Conservation (phyloP, 108 stramenopile species). For the Epithemia pelagica region DNA sequence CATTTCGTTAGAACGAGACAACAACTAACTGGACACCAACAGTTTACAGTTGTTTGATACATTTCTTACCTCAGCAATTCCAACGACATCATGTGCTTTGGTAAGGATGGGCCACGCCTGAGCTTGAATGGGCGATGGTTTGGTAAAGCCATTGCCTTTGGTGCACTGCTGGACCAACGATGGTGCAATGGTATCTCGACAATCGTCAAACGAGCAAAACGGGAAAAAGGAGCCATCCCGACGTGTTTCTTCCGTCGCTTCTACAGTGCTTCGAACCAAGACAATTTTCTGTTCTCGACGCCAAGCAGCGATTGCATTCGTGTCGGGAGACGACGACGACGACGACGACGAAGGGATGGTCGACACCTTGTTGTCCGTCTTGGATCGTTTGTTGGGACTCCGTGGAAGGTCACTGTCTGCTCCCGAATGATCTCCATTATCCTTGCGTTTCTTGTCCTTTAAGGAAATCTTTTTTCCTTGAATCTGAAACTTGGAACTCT, state of each 20-base stretch:
- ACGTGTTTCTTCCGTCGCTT: conserved; percentile 42
- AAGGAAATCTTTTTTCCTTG: conserved; percentile 41
- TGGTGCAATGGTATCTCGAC: conserved; percentile 34
- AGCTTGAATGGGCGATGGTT: conserved; percentile 94
- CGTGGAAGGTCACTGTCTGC: not conserved
- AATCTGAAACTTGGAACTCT: conserved; percentile 52
- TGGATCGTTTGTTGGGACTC: conserved; percentile 1
- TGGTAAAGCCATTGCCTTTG: conserved; percentile 67
- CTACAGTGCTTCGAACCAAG: conserved; percentile 53
- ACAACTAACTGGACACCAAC: too few relatives aligned
- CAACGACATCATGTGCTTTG: conserved; percentile 64
- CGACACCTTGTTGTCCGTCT: conserved; percentile 6
- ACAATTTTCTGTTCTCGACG: conserved; percentile 78
- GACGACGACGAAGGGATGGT: too few relatives aligned
- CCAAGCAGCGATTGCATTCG: conserved; percentile 45
- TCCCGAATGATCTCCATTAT: conserved; percentile 14
- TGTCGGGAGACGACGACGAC: too few relatives aligned
- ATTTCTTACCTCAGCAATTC: conserved; percentile 87
- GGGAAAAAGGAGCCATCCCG: conserved; percentile 49
- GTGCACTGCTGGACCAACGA: conserved; percentile 66
- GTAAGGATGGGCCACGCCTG: conserved; percentile 90
- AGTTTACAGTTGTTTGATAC: too few relatives aligned
- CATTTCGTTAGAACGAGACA: too few relatives aligned
- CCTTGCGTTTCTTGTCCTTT: conserved; percentile 28
- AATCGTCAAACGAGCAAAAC: conserved; percentile 53